A percentile compares a stretch with the other conserved stretches of the same genome.
These are phyloP conservation scores for Salix arbutifolia DNA, from an alignment of 345 rosid genomes.

Conservation along the genomic window DNA sequence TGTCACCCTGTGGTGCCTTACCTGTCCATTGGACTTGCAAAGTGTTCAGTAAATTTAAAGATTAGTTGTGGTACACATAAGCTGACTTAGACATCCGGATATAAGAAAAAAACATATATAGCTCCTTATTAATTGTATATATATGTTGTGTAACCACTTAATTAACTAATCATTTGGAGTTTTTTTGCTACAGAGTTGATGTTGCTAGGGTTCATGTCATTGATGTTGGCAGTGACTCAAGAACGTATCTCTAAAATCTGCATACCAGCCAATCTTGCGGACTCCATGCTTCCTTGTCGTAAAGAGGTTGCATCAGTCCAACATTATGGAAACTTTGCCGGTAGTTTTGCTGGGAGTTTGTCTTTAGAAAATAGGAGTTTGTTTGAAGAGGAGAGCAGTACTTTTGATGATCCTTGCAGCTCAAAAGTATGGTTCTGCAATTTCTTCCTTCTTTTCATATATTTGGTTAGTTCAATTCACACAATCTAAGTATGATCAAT, in stretches of 20 bases:
- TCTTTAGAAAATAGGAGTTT: neutral
- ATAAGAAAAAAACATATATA: no score
- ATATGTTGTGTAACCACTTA: neutral
- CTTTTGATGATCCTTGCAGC: slow-evolving; percentile 8
- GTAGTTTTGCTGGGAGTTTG: neutral
- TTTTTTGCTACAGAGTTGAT: slow-evolving; percentile 15
- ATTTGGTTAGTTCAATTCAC: neutral
- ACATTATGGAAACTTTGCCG: neutral
- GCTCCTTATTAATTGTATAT: no score
- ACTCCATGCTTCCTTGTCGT: slow-evolving; percentile 26
- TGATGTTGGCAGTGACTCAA: slow-evolving; percentile 16
- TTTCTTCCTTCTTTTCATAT: no score
- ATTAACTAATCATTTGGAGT: neutral
- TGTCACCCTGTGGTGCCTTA: no score
- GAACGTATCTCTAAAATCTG: slow-evolving; percentile 11
- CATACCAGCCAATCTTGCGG: slow-evolving; percentile 14
- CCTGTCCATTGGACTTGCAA: fast-evolving
- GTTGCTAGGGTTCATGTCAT: slow-evolving; percentile 25
- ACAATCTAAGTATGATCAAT: neutral
- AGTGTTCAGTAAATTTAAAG: fast-evolving
- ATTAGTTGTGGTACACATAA: no score
- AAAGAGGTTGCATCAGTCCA: neutral
- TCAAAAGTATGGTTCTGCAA: slow-evolving; percentile 1
- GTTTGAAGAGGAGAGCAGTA: neutral
- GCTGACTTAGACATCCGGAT: no score